phyloP scores from a whole-genome alignment of 345 rosid genomes.

The Adansonia digitata region DNA sequence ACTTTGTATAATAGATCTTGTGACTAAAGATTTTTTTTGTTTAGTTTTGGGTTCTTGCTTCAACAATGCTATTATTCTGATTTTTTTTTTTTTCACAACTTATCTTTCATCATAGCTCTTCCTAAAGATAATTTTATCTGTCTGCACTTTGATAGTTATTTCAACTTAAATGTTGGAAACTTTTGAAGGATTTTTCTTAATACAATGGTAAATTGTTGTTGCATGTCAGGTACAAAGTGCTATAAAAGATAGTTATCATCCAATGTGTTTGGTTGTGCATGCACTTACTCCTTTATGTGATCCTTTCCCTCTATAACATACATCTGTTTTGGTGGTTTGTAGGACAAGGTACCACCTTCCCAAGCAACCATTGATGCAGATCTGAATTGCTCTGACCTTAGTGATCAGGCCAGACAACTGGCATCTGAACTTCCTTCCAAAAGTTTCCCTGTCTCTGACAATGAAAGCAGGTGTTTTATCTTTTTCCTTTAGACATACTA shows the following conservation, averaged over 20 bases:
- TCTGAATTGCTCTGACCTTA: slow-evolving; percentile 22
- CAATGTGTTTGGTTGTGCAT: no score
- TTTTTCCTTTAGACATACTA: slow-evolving; percentile 14
- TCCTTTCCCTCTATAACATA: not conserved
- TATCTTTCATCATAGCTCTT: not conserved
- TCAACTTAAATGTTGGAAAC: no score
- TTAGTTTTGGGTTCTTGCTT: not conserved
- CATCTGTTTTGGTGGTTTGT: slow-evolving; percentile 8
- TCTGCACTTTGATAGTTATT: no score
- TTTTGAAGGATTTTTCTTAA: no score
- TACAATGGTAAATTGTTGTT: no score
- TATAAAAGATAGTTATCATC: no score
- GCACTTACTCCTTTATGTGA: not conserved
- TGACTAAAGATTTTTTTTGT: not conserved
- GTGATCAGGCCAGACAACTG: slow-evolving; percentile 37
- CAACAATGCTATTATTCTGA: not conserved
- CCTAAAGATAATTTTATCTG: no score
- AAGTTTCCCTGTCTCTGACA: slow-evolving; percentile 29
- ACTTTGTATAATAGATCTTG: not conserved
- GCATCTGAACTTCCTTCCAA: slow-evolving; percentile 39
- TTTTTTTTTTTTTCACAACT: not conserved
- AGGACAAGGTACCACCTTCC: slow-evolving; percentile 54
- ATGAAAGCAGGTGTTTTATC: slow-evolving; percentile 51
- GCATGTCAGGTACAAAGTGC: no score
- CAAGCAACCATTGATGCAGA: slow-evolving; percentile 35